A percentile compares a stretch with the other conserved stretches of the same genome.
These are phyloP conservation scores for Dunaliella salina DNA, from an alignment of 163 green algal species.

Conservation along the genomic window DNA sequence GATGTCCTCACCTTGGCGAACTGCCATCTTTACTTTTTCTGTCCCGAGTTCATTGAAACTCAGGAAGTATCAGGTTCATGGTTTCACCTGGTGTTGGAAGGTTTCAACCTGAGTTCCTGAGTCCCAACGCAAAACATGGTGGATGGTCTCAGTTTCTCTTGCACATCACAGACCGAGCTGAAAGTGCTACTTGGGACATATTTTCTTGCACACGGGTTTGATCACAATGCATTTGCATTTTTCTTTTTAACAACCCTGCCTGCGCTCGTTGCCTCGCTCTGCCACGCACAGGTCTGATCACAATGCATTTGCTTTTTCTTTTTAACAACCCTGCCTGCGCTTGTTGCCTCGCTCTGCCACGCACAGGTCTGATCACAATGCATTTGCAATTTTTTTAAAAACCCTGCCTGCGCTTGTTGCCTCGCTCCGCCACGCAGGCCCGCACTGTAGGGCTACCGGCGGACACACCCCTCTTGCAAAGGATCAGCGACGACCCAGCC, in stretches of 20 bases:
- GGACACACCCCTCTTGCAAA: slow-evolving; percentile 33
- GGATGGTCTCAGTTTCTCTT: too few species aligned
- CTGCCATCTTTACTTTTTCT: too few species aligned
- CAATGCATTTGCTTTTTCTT: neutral
- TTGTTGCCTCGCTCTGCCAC: neutral
- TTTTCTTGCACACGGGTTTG: neutral
- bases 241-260: neutral
- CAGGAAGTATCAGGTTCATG: too few species aligned
- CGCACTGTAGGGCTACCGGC: slow-evolving; percentile 23
- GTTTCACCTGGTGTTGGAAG: too few species aligned
- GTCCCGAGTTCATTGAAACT: too few species aligned
- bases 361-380: neutral
- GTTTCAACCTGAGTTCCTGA: too few species aligned
- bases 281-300: neutral
- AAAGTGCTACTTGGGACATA: neutral
- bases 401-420: neutral
- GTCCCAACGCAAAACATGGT: too few species aligned
- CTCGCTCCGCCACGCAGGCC: neutral
- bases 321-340: neutral
- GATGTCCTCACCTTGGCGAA: too few species aligned
- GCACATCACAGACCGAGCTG: neutral
- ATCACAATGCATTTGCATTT: neutral
- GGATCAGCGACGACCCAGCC: slow-evolving; percentile 19
- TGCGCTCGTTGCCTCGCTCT: neutral
- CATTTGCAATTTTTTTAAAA: neutral